Evolutionary conservation across 352 stramenopile genomes (phyloP), one percentile per base, ranked within the genome.

Genomic region (Phytophthora aleatoria): DNA sequence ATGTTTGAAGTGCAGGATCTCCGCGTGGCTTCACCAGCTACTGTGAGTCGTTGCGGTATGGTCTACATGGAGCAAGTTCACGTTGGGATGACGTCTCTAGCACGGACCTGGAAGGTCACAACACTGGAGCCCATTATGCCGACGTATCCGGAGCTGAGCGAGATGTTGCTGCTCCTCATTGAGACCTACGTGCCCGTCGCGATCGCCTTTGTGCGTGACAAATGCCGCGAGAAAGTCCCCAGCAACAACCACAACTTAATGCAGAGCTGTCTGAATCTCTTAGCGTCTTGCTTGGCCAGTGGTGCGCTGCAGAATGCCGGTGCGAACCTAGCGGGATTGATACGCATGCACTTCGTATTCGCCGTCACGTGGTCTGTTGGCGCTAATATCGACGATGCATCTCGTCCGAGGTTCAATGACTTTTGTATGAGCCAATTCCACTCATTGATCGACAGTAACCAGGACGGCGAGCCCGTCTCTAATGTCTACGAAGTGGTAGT

Each of bases 1-100:
- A 94, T 97, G 81, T 97, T 97, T 63, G 91, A 97, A 60, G 91
- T 97, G 5, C 87, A 96, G 58, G 91, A 97, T 57, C 72, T 97
- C 9, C 83, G 85, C 6, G 87, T 96, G 1, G 91, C 91, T 4
- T 97, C 90, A 0, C 91, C 91, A 0, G 91, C 89, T 11, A 97
- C 91, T 3, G 88, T 97, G 30, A 94, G 81, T 58, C 86, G 91
- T 2, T 96, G 89, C 42, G 91, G 91, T 24, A 97, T 97, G 86
- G 86, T 97, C 3, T 97, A 97, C 61, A 97, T 97, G 88, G 88
- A 96, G 53, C 88, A 96, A 67, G 84, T 96, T 13, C 88, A 96
- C 30, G 84, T 96, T 30, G 88, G 87, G 0, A 69, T 94, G 28
- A 76, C 67, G 2, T 94, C 88, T 7, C 45, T 96, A 12, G 85